A percentile compares a stretch with the other conserved stretches of the same genome.
These are phyloP conservation scores for Macadamia integrifolia DNA, from an alignment of 164 flowering plant genomes.

Conservation along the genomic window DNA sequence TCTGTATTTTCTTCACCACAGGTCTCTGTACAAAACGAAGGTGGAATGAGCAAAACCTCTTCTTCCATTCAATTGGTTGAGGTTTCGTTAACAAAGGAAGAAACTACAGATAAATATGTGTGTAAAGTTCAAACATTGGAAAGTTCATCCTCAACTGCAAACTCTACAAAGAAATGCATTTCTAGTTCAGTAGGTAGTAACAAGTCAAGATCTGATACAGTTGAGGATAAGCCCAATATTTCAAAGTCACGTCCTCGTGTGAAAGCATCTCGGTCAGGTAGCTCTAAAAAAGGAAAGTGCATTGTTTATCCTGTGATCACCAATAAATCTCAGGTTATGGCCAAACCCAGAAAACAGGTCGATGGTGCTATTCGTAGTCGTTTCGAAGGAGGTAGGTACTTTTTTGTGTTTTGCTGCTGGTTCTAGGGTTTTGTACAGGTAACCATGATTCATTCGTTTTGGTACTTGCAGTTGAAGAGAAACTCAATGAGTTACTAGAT, in stretches of 20 bases:
- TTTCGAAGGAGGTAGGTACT: constrained; percentile 64
- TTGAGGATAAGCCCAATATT: constrained; percentile 24
- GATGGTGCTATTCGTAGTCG: constrained; percentile 39
- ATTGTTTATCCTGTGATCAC: constrained; percentile 7
- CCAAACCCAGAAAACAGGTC: constrained; percentile 42
- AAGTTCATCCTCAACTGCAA: constrained; percentile 5
- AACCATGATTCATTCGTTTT: not conserved
- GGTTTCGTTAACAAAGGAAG: constrained; percentile 16
- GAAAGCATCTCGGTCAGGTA: constrained; percentile 40
- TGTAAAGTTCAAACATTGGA: constrained; percentile 13
- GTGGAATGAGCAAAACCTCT: constrained; percentile 9
- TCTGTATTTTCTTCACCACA: constrained; percentile 11
- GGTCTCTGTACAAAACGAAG: constrained; percentile 19
- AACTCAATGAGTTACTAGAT: constrained; percentile 82
- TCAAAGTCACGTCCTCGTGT: constrained; percentile 25
- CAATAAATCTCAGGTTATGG: constrained; percentile 20
- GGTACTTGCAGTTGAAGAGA: constrained; percentile 69
- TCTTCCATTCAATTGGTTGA: constrained; percentile 18
- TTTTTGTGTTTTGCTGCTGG: not conserved
- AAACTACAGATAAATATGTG: constrained; percentile 10
- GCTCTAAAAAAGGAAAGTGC: constrained; percentile 54
- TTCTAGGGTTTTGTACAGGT: not conserved
- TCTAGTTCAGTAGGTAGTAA: constrained; percentile 21
- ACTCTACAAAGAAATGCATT: constrained; percentile 14
- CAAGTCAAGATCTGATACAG: constrained; percentile 19